A percentile compares a stretch with the other conserved stretches of the same genome.
Evolutionary conservation across 306 rosid species (phyloP).

Genomic region (Elaeagnus macrophylla): DNA sequence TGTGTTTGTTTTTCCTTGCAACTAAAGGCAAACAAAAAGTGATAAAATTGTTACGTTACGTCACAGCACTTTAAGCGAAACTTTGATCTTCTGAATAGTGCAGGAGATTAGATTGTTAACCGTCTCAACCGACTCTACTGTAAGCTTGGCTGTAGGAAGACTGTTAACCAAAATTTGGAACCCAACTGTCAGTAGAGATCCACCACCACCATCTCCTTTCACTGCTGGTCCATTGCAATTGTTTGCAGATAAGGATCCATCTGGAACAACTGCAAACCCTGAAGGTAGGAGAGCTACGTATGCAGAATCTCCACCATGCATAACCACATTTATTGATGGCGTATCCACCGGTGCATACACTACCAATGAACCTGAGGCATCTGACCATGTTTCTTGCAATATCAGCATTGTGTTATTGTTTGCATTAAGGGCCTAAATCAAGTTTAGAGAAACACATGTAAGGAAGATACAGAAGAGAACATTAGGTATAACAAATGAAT

Average conservation of each 20-base stretch:
- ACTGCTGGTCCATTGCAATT: constrained; percentile 8
- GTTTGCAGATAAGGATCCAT: constrained; percentile 15
- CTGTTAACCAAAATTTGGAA: constrained; percentile 49
- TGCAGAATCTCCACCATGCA: constrained; percentile 60
- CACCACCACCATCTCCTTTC: constrained; percentile 22
- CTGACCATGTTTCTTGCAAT: constrained; percentile 74
- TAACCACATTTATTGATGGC: constrained; percentile 37
- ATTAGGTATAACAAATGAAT: background rate
- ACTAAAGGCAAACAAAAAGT: constrained; percentile 11
- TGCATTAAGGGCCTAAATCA: constrained; percentile 33
- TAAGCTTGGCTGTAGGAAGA: constrained; percentile 40
- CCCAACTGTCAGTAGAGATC: constrained; percentile 61
- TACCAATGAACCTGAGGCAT: constrained; percentile 49
- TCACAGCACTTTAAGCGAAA: constrained; percentile 39
- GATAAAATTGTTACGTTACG: background rate
- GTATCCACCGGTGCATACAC: constrained; percentile 63
- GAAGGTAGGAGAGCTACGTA: constrained; percentile 60
- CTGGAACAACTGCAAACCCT: constrained; percentile 65
- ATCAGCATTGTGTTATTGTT: constrained; percentile 42
- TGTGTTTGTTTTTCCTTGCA: background rate
- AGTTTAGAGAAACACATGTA: background rate
- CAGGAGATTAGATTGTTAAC: constrained; percentile 44
- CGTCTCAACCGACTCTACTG: constrained; percentile 53
- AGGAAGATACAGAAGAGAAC: background rate
- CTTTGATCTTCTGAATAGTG: constrained; percentile 64